A percentile compares a stretch with the other conserved stretches of the same genome.
Conservation (phyloP, 352 stramenopile genomes). For the Phytophthora lateralis region DNA sequence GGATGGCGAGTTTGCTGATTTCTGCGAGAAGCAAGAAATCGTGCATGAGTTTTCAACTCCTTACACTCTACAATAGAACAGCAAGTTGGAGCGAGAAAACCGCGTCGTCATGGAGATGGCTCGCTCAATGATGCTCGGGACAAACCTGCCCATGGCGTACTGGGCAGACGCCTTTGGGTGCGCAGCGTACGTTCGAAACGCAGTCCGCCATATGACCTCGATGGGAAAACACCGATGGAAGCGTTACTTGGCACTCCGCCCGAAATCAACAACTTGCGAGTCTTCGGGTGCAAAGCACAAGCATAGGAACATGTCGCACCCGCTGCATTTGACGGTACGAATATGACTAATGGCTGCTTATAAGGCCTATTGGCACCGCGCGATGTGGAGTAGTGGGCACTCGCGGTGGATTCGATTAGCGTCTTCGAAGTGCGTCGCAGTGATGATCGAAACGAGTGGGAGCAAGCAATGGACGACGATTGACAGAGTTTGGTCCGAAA, state of each 20-base stretch:
- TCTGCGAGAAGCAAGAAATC: conserved; percentile 11
- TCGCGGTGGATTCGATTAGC: conserved; percentile 2
- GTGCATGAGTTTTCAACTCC: conserved; percentile 5
- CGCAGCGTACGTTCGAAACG: conserved; percentile 19
- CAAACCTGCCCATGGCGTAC: conserved; percentile 4
- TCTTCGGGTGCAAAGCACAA: conserved; percentile 12
- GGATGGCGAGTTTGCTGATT: conserved; percentile 2
- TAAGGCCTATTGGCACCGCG: not conserved
- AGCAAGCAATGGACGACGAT: conserved; percentile 1
- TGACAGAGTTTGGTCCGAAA: not conserved
- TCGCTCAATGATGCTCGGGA: too few relatives aligned
- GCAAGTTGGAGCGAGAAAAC: conserved; percentile 10
- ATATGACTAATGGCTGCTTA: conserved; percentile 3
- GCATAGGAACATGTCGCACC: conserved; percentile 1
- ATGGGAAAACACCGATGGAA: conserved; percentile 17
- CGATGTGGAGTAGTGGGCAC: conserved; percentile 1
- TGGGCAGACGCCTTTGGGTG: conserved; percentile 14
- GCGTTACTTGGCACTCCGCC: not conserved
- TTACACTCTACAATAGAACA: conserved; percentile 8
- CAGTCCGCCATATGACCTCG: conserved; percentile 9
- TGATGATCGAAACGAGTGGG: conserved; percentile 2
- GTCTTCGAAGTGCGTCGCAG: not conserved
- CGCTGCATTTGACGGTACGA: conserved; percentile 5
- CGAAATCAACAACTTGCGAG: conserved; percentile 10
- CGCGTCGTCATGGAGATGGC: conserved; percentile 13